Base-by-base conservation (phyloP, 129 eudicot species). In the Artemisia annua region DNA sequence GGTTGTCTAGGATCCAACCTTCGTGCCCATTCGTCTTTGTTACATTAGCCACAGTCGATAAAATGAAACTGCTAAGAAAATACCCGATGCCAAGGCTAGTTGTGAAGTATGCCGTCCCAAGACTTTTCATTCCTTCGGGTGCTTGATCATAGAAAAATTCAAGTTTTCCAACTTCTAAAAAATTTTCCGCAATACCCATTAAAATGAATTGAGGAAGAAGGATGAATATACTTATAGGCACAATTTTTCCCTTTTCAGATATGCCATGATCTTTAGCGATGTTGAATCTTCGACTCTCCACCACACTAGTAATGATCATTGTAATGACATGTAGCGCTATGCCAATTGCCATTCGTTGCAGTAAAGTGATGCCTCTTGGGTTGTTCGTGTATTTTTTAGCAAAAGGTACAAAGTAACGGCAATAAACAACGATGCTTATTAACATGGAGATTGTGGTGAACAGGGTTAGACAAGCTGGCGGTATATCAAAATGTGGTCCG, bases 281-380 rank as follows among this genome's bases (percentile, higher is more conserved):
- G 0, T 48, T 68, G 8, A 85, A 52, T 69, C 96, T 49, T 9
- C 48, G 67, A 13, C 77, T 57, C 73, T 89, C 93, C 8, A 74
- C 79, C 0, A 85, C 17, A 66, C 71, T 73, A n/a, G 93, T 85
- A 20, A 32, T 55, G 32, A 68, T 30, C 80, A 87, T 87, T 64
- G 69, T 63, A 3, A 85, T 48, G n/a, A 85, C 59, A 13, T 83
- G 87, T 46, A 90, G 43, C 17, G 80, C 80, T 2, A 87, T 30
- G 55, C 96, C 93, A n/a, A 74, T 58, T 5, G 79, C 87, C 74
- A 89, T 78, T 52, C 93, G 73, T 55, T 87, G 87, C 48, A 89
- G 48, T n/a, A 85, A 14, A 11, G 84, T 84, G 74, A 89, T 80
- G n/a, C 92, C 96, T 43, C 87, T 30, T 1, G 89, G 96, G 52